Conservation (phyloP, 2,329 filamentous ascomycete genomes). For the Trichophaea hybrida region DNA sequence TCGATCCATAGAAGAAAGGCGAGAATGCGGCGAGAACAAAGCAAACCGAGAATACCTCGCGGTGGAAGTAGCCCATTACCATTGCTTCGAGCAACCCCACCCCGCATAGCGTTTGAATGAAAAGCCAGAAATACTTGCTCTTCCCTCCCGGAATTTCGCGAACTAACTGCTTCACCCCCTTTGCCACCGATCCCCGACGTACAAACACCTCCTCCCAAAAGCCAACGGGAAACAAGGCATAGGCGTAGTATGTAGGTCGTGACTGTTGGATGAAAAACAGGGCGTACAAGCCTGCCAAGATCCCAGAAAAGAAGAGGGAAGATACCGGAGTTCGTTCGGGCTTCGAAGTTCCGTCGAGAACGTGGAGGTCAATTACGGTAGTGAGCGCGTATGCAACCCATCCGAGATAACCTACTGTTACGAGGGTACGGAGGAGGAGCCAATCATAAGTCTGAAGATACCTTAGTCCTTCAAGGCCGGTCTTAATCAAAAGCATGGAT, state of each 20-base stretch:
- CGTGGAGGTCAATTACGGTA: conserved; percentile 75
- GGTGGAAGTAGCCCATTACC: conserved; percentile 62
- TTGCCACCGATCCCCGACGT: conserved; percentile 51
- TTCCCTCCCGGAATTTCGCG: conserved; percentile 49
- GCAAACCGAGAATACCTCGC: conserved; percentile 69
- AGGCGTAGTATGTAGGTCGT: conserved; percentile 72
- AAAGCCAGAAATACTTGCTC: conserved; percentile 42
- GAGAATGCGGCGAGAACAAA: conserved; percentile 65
- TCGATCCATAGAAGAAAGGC: conserved; percentile 58
- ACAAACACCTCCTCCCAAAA: conserved; percentile 97
- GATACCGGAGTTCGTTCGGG: conserved; percentile 46
- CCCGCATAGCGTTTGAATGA: conserved; percentile 51
- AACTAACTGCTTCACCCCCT: conserved; percentile 55
- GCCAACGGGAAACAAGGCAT: conserved; percentile 78
- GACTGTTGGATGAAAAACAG: conserved; percentile 68
- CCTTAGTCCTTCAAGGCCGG: conserved; percentile 66
- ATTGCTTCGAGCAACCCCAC: conserved; percentile 65
- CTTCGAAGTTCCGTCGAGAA: conserved; percentile 50
- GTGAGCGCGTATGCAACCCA: conserved; percentile 91
- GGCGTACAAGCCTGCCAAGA: conserved; percentile 61
- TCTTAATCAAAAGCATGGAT: conserved; percentile 60
- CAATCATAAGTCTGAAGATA: conserved; percentile 98
- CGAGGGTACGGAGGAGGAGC: conserved; percentile 79
- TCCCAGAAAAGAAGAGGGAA: conserved; percentile 57
- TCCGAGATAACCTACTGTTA: conserved; percentile 81